Base-by-base conservation (phyloP, 768 basidiomycete genomes). In the Tricholoma flavovirens region DNA sequence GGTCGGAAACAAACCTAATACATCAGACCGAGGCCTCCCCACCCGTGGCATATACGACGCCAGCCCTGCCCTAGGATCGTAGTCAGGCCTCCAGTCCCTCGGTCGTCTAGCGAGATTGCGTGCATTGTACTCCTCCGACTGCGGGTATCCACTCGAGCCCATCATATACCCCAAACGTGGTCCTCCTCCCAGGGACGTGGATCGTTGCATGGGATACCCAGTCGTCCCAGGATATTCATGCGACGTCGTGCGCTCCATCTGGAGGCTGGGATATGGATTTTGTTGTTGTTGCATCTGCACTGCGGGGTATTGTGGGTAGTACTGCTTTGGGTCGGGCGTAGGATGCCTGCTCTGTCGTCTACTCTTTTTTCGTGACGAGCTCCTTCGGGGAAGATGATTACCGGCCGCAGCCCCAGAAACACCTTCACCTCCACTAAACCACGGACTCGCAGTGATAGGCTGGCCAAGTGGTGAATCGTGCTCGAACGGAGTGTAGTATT, bases 81-180 rank as follows among this genome's bases (percentile, higher is more conserved):
- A 78, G 54, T 76, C 77, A 3, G 72, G 67, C 49, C 77, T 69
- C 77, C 77, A 78, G 61, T 78, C 77, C 19, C 68, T 57, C 33
- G 77, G 77, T 11, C 77, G 62, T 52, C 68, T 63, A 21, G 76
- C 69, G 4, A 76, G 62, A 53, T 77, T 76, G 17, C 65, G 60
- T 49, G 64, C 64, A 45, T 64, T 65, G 53, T 67, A 76, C 6
- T 59, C 42, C 32, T 75, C 73, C 1, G 56, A 22, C 50, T 60
- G 14, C n/a, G 58, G 49, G 22, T 49, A 49, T 38, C 30, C 33
- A 9, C 33, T 38, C n/a, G 49, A 14, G 4, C 43, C 54, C 6
- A 49, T 49, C 6, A 26, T 7, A 17, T 49, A 49, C n/a, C 26
- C 46, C 10, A 26, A 30, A 30, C 46, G 46, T 21, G 30, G 32